Conservation (phyloP, 345 rosid species). For the Populus ilicifolia region DNA sequence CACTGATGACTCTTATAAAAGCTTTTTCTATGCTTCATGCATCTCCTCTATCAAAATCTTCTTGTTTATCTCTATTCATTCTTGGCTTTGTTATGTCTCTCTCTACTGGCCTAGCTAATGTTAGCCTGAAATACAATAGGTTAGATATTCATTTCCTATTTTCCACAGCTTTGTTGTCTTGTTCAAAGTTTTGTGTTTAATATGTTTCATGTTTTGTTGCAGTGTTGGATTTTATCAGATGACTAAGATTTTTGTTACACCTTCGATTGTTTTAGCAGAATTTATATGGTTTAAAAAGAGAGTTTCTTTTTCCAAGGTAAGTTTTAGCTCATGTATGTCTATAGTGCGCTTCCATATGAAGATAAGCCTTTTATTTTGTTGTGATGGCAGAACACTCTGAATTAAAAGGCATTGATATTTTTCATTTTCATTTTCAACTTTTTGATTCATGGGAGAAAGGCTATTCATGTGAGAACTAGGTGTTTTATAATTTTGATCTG, state of each 20-base stretch:
- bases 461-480: background rate
- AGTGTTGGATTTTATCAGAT: conserved; percentile 98
- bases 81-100: conserved; percentile 89
- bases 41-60: conserved; percentile 67
- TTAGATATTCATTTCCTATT: conserved; percentile 15
- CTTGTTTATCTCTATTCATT: conserved; percentile 50
- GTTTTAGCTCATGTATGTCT: background rate
- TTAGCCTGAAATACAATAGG: conserved; percentile 97
- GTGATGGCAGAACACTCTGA: background rate
- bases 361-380: background rate
- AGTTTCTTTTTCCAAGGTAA: conserved; percentile 76
- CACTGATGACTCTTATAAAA: conserved; percentile 74
- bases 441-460: background rate
- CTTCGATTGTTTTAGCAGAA: conserved; percentile 87
- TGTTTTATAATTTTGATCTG: background rate
- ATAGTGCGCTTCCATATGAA: background rate
- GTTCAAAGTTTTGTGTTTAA: conserved; percentile 2
- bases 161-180: background rate
- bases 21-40: conserved; percentile 64
- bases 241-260: conserved; percentile 93
- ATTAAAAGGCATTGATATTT: background rate
- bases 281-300: conserved; percentile 68
- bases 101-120: conserved; percentile 95
- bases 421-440: background rate
- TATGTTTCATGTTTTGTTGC: background rate